Evolutionary conservation across 345 rosid genomes (phyloP), one percentile per base, ranked within the genome.

Genomic region (Moricandia moricandioides): DNA sequence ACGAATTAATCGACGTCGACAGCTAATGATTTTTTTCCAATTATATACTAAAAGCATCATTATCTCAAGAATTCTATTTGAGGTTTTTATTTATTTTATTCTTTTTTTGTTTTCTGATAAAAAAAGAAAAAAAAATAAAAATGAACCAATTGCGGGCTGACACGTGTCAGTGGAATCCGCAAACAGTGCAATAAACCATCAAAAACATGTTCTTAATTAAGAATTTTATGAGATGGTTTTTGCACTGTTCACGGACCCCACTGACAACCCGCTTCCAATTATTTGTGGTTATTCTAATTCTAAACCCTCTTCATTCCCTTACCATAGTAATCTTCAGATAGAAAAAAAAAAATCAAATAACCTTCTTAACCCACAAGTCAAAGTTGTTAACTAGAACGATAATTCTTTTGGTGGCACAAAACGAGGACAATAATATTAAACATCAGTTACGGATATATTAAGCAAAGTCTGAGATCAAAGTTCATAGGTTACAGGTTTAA

Each of bases 301-400:
- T 30, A 3, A 3, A 21, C 24, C 1, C 24, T 21, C 24, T 30
- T 30, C 45, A 11, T 40, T 13, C 12, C 5, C 49, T 12, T 40
- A 11, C n/a, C n/a, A 13, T 45, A 45, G 52, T n/a, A 45, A n/a
- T 45, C 52, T 45, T 45, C 17, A 5, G 52, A 45, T 45, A 17
- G n/a, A n/a, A n/a, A 45, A 45, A 10, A 43, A 45, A 9, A n/a
- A 45, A n/a, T 45, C 52, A 74, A 8, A 59, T 16, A 8, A 67
- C 39, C 52, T 49, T 34, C 67, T 10, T 21, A 59, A 67, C 60
- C 39, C 13, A 26, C 12, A 67, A 74, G 72, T 56, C 59, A 74
- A 66, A 0, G 0, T 0, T 0, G 65, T 67, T 67, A 67, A 75
- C 73, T 67, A 17, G 52, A 45, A 45, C 49, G 14, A 43, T 13